phyloP scores from a whole-genome alignment of 805 yeast genomes.

The Jamesozyma piceae region DNA sequence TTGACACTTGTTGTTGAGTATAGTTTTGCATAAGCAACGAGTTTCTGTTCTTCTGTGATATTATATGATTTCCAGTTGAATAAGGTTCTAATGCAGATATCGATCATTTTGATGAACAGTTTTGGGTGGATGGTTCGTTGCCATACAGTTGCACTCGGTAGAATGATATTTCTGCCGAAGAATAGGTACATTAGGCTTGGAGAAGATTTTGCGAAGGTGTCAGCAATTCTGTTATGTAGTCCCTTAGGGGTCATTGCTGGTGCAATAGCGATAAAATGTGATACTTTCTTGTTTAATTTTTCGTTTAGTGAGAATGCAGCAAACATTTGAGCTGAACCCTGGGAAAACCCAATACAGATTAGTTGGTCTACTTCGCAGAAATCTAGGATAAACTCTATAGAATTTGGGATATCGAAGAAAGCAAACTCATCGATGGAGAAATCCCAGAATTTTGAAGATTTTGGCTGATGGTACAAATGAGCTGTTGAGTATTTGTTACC shows the following conservation, averaged over 20 bases:
- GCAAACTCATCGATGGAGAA: slow-evolving; percentile 90
- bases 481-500: slow-evolving; percentile 90
- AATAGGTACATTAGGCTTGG: slow-evolving; percentile 62
- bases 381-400: slow-evolving; percentile 61
- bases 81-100: slow-evolving; percentile 52
- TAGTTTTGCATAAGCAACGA: slow-evolving; percentile 73
- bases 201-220: slow-evolving; percentile 62
- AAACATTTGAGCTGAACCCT: slow-evolving; percentile 89
- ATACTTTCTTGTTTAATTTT: slow-evolving; percentile 46
- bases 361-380: slow-evolving; percentile 38
- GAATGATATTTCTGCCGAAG: slow-evolving; percentile 64
- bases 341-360: slow-evolving; percentile 81
- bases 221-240: slow-evolving; percentile 64
- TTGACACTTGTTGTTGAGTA: slow-evolving; percentile 90
- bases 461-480: slow-evolving; percentile 43
- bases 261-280: slow-evolving; percentile 68
- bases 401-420: slow-evolving; percentile 76
- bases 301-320: slow-evolving; percentile 67
- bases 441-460: slow-evolving; percentile 60
- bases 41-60: slow-evolving; percentile 64
- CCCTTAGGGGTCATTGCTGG: slow-evolving; percentile 94
- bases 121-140: slow-evolving; percentile 36
- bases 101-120: slow-evolving; percentile 43
- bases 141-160: slow-evolving; percentile 78
- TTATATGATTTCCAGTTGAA: slow-evolving; percentile 76